These are phyloP conservation scores for Phytopythium vexans DNA, from an alignment of 352 stramenopile species.

Conservation along the genomic window DNA sequence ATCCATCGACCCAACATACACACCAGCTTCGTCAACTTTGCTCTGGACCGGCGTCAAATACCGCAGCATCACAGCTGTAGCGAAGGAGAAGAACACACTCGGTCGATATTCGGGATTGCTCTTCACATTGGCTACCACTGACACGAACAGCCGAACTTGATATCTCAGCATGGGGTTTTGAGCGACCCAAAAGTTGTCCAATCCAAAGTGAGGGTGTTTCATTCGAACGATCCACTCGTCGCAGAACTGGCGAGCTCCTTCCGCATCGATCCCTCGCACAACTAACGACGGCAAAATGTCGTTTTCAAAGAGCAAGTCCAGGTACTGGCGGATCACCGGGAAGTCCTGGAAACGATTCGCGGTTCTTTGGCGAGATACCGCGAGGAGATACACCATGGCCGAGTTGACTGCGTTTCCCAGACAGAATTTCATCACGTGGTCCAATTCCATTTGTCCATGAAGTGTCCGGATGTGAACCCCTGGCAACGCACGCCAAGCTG, in stretches of 20 bases:
- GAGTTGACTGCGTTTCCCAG: conserved; percentile 92
- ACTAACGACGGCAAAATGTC: conserved; percentile 72
- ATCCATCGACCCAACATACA: too few species aligned
- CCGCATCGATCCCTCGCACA: conserved; percentile 20
- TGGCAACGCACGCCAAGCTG: conserved; percentile 33
- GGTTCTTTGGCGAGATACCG: conserved; percentile 36
- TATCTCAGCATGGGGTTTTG: too few species aligned
- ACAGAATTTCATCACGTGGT: conserved; percentile 90
- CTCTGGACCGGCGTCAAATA: conserved; percentile 59
- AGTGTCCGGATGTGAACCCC: conserved; percentile 57
- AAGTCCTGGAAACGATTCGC: conserved; percentile 26
- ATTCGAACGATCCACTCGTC: conserved; percentile 87
- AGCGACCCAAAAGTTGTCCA: too few species aligned
- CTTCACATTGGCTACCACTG: too few species aligned
- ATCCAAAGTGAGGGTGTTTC: too few species aligned
- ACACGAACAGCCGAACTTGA: conserved; percentile 38
- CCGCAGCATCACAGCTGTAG: conserved; percentile 39
- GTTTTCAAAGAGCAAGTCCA: conserved; percentile 75
- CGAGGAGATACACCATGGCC: conserved; percentile 83
- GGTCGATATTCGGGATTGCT: too few species aligned
- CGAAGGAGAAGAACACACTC: conserved; percentile 48
- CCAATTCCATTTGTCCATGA: conserved; percentile 49
- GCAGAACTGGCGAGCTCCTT: conserved; percentile 40
- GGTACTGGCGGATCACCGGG: conserved; percentile 50
- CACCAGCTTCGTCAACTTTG: too few species aligned